Base-by-base conservation (phyloP, 441 rosid species). In the Brassica balearica region DNA sequence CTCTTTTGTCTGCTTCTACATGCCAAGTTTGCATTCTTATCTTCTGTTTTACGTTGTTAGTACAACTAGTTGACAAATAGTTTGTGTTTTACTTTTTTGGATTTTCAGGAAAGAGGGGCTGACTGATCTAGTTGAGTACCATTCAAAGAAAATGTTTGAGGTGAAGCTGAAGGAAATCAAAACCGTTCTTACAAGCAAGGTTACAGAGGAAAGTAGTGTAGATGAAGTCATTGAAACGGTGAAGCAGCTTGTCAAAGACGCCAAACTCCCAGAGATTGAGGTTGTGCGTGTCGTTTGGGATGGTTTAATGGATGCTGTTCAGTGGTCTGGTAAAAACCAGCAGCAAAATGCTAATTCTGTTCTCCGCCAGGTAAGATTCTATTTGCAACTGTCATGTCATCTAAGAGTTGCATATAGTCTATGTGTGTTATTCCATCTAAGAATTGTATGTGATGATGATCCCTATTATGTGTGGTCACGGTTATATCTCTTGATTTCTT, bases 301-400 rank as follows among this genome's bases (percentile, higher is more conserved):
- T 87, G 89, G 93, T 12, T 69, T 96, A 72, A 96, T 96, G 98
- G 99, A 94, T 85, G 99, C 98, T 82, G 97, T 96, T 69, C 99
- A 92, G 80, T 94, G 98, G 99, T 94, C 98, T 80, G 98, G 99
- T 68, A 96, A 92, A 90, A 96, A 96, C 84, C 99, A 96, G 89
- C 99, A 94, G 89, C 99, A 96, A 88, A 96, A 94, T 81, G 89
- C 97, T 15, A 96, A 94, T 83, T 58, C 90, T 32, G 99, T 97
- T 67, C 80, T 96, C 59, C 96, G 97, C 60, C 96, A 96, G 91
- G 99, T 96, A 23, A 56, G 25, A 38, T 56, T 55, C 9, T 15
- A 0, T 29, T 29, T 29, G 34, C 34, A 29, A 29, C 38, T 34
- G 8, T 34, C 38, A 29, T 29, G 34, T 29, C 34, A 34, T 34